Evolutionary conservation across 176 grass and related monocot species (phyloP).

Genomic region (Oryza meyeriana): DNA sequence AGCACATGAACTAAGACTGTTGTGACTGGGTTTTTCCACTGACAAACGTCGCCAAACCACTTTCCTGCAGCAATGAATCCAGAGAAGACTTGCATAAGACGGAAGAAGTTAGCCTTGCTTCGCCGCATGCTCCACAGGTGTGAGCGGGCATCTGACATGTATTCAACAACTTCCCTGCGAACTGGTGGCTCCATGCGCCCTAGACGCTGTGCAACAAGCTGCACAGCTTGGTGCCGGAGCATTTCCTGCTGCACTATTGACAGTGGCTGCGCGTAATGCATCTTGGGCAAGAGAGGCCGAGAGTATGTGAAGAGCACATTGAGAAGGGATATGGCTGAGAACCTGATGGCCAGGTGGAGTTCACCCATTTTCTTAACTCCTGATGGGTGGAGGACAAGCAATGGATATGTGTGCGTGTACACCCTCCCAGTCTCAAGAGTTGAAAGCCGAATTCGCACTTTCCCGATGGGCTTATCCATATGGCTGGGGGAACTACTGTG

Average conservation of each 20-base stretch:
- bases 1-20: constrained; percentile 75
- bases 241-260: constrained; percentile 67
- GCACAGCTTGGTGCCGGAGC: constrained; percentile 70
- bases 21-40: constrained; percentile 86
- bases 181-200: constrained; percentile 89
- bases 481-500: constrained; percentile 16
- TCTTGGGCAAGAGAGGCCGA: constrained; percentile 80
- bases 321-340: constrained; percentile 69
- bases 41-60: constrained; percentile 73
- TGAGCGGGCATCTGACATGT: constrained; percentile 74
- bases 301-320: constrained; percentile 66
- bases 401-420: constrained; percentile 80
- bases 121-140: constrained; percentile 94
- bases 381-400: constrained; percentile 77
- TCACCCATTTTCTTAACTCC: constrained; percentile 97
- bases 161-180: constrained; percentile 85
- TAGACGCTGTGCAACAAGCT: constrained; percentile 58
- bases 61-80: constrained; percentile 65
- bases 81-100: constrained; percentile 81
- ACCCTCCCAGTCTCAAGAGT: constrained; percentile 71
- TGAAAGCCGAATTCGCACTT: constrained; percentile 83
- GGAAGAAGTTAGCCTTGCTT: constrained; percentile 98
- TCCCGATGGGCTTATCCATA: constrained; percentile 71
- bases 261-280: constrained; percentile 79
- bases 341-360: constrained; percentile 81